Base-by-base conservation (phyloP, 192 early-diverging fungal genomes). In the Chytriomyces sp. region DNA sequence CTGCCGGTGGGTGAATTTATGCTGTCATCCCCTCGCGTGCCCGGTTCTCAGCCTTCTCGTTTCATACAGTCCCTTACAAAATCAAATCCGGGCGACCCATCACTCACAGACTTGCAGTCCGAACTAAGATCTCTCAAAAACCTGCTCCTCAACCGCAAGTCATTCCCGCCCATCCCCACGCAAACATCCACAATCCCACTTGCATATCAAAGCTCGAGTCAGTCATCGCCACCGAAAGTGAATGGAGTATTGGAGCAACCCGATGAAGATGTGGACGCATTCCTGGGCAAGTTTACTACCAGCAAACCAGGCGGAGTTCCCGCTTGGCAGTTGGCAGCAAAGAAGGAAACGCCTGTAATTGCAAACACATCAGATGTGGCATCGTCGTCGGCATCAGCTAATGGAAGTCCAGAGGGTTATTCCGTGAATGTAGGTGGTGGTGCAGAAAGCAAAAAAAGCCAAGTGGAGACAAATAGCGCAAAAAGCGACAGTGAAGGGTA, bases 111-210 rank as follows among this genome's bases (percentile, higher is more conserved):
- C 37, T 83, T 99, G 26, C 97, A 99, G 80, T 85, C 85, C 26
- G 97, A 99, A 77, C 88, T 99, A 77, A 96, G 95, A 76, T 93
- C 92, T 25, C 84, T 99, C 38, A 94, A 96, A 70, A 93, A 89
- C 65, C 84, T 99, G 67, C 78, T 99, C 54, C 74, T 96, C 32
- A 98, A 90, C 77, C 89, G 95, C 39, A 78, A 66, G 49, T 39
- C 65, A 34, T 68, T 72, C 37, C 65, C 65, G n/a, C 65, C 65
- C 5, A 28, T 68, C n/a, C 65, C 65, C 30, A 22, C 52, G 2
- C 6, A 12, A 3, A 10, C 31, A 1, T 25, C 22, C 17, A n/a
- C 52, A 25, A 68, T 68, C 17, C 65, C 65, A 5, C 65, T 68
- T 32, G 65, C 65, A 3, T 68, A 68, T 34, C 65, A 68, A 36